A percentile compares a stretch with the other conserved stretches of the same genome.
Evolutionary conservation across 441 rosid genomes (phyloP).

Genomic region (Arabidopsis hybrid): DNA sequence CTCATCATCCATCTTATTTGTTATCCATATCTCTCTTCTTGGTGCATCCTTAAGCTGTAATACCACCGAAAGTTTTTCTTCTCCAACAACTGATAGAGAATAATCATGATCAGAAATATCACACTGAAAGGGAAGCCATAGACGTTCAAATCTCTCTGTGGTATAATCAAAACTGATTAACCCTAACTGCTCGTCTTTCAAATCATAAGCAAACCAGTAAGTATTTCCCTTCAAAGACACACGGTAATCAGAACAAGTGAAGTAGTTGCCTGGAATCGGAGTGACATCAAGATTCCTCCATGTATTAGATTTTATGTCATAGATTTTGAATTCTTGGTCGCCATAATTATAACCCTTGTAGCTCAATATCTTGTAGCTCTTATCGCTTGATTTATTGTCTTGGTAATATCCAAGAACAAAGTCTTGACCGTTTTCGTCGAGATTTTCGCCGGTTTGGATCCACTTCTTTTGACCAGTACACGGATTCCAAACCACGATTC

Average conservation of each 20-base stretch:
- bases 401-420: conserved; percentile 14
- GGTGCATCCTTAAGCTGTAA: not conserved
- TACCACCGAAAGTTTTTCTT: not conserved
- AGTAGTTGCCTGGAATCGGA: not conserved
- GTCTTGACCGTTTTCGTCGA: too few species aligned
- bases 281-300: not conserved
- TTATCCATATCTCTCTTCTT: not conserved
- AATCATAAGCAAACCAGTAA: not conserved
- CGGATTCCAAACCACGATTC: not conserved
- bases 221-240: not conserved
- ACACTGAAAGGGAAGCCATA: not conserved
- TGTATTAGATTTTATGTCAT: not conserved
- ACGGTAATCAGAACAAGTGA: not conserved
- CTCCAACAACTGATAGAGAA: not conserved
- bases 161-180: not conserved
- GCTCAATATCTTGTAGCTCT: conserved; percentile 10
- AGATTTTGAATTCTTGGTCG: not conserved
- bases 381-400: not conserved
- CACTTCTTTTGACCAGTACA: conserved; percentile 1
- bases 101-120: too few species aligned
- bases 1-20: not conserved
- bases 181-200: not conserved
- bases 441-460: not conserved
- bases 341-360: not conserved
- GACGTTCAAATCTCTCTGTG: not conserved